phyloP scores from a whole-genome alignment of 2,329 filamentous ascomycete genomes.

The Trichoderma koningii region DNA sequence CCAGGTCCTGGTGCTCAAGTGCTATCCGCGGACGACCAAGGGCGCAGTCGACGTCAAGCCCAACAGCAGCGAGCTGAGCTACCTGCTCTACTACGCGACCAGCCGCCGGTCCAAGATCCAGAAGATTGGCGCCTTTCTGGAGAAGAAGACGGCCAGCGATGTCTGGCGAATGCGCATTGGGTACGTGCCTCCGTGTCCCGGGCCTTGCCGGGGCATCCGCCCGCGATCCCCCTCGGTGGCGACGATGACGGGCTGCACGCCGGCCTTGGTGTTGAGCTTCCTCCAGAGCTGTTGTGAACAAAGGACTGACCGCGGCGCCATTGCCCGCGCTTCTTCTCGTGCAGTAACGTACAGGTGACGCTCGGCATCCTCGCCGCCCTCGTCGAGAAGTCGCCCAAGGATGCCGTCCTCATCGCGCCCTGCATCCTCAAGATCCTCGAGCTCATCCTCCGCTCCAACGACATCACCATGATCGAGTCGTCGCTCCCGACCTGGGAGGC shows the following conservation, averaged over 20 bases:
- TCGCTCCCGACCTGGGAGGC: constrained; percentile 83
- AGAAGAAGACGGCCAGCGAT: constrained; percentile 90
- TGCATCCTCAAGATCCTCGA: constrained; percentile 84
- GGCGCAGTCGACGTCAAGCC: constrained; percentile 90
- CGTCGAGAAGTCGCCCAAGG: constrained; percentile 89
- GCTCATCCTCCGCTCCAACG: constrained; percentile 78
- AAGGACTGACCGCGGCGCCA: constrained; percentile 19
- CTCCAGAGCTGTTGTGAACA: neutral
- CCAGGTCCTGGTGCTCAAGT: constrained; percentile 93
- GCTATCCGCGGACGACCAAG: constrained; percentile 91
- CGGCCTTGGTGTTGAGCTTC: neutral
- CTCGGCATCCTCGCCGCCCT: constrained; percentile 88
- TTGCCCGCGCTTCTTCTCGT: neutral
- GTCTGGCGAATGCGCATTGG: constrained; percentile 87
- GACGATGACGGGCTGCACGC: neutral
- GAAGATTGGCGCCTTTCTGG: constrained; percentile 91
- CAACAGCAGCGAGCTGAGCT: constrained; percentile 94
- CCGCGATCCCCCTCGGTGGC: constrained; percentile 18
- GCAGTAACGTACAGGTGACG: constrained; percentile 88
- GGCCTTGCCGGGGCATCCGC: constrained; percentile 19
- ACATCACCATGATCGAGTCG: constrained; percentile 91
- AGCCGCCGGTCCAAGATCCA: constrained; percentile 93
- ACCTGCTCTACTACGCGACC: constrained; percentile 94
- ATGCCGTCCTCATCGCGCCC: constrained; percentile 83
- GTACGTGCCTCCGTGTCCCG: constrained; percentile 50